phyloP scores from a whole-genome alignment of 768 basidiomycete genomes.

The Amanita rubescens region DNA sequence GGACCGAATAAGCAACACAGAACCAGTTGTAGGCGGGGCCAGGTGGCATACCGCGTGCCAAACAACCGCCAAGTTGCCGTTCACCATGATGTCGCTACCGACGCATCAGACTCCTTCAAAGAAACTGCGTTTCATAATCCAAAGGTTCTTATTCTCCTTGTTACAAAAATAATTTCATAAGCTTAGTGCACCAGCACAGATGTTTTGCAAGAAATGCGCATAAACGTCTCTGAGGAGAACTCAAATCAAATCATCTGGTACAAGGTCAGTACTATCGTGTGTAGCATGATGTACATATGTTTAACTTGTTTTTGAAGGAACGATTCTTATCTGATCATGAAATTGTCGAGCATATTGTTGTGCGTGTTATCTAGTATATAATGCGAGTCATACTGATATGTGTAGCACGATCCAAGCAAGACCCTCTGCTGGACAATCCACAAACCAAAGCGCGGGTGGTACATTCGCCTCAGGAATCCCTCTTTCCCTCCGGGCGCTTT shows the following conservation, averaged over 20 bases:
- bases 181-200: slow-evolving; percentile 46
- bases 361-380: slow-evolving; percentile 27
- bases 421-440: slow-evolving; percentile 71
- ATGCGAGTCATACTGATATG: not conserved
- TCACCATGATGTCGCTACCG: not conserved
- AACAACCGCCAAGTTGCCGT: not conserved
- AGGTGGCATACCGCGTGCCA: slow-evolving; percentile 46
- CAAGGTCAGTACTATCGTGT: slow-evolving; percentile 40
- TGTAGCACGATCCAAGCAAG: slow-evolving; percentile 60
- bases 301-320: slow-evolving; percentile 41
- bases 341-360: slow-evolving; percentile 68
- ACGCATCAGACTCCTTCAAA: not conserved
- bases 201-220: slow-evolving; percentile 60
- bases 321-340: slow-evolving; percentile 66
- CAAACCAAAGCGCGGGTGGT: slow-evolving; percentile 78
- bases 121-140: slow-evolving; percentile 21
- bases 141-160: slow-evolving; percentile 20
- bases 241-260: slow-evolving; percentile 61
- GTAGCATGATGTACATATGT: slow-evolving; percentile 1
- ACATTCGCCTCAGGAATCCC: slow-evolving; percentile 69
- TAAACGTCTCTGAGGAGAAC: slow-evolving; percentile 55
- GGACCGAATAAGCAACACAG: slow-evolving; percentile 53
- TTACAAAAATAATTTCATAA: too few relatives aligned
- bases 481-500: slow-evolving; percentile 56
- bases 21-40: slow-evolving; percentile 66